A percentile compares a stretch with the other conserved stretches of the same genome.
These are phyloP conservation scores for Cercospora zeina DNA, from an alignment of 2,329 filamentous ascomycete species.

Conservation along the genomic window DNA sequence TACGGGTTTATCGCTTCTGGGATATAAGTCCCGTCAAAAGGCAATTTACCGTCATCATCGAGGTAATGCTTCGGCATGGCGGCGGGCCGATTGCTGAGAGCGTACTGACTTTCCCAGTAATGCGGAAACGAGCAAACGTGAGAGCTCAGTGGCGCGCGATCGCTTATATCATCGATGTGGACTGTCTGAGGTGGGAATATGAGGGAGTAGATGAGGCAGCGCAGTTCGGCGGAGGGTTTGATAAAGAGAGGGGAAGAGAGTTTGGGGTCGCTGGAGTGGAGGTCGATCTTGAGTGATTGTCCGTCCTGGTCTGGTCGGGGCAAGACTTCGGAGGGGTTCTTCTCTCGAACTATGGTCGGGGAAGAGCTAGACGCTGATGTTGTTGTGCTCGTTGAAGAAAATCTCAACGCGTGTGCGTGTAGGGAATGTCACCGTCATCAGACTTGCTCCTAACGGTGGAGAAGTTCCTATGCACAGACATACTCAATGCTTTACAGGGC, in stretches of 20 bases:
- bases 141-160: background rate
- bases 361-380: background rate
- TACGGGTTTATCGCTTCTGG: background rate
- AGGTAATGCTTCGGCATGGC: background rate
- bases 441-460: conserved; percentile 12
- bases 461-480: conserved; percentile 16
- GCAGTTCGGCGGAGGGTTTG: background rate
- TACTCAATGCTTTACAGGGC: too few species aligned
- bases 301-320: background rate
- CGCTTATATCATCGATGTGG: background rate
- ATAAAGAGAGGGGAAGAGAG: conserved; percentile 5
- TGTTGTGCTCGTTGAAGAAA: background rate
- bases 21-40: background rate
- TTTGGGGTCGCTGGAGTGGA: background rate
- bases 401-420: background rate
- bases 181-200: background rate
- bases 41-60: background rate
- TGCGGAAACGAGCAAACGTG: background rate
- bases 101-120: conserved; percentile 4
- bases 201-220: background rate
- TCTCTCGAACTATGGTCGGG: background rate
- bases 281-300: background rate
- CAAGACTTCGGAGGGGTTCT: background rate
- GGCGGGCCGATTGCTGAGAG: background rate
- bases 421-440: conserved; percentile 15